A percentile compares a stretch with the other conserved stretches of the same genome.
These are phyloP conservation scores for Puccinia novopanici DNA, from an alignment of 1,284 basidiomycete genomes.

Conservation along the genomic window DNA sequence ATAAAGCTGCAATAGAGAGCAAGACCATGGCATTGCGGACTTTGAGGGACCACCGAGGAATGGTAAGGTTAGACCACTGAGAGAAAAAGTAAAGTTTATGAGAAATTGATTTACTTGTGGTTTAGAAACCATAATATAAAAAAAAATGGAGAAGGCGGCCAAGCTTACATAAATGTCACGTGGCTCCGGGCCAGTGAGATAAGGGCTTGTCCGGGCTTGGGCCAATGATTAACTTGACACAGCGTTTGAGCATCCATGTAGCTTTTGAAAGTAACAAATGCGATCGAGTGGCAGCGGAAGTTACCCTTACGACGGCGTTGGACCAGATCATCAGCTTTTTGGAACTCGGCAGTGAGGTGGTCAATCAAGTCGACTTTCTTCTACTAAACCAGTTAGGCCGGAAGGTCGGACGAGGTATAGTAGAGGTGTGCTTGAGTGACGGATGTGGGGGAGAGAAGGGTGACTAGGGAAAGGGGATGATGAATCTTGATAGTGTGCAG, in stretches of 20 bases:
- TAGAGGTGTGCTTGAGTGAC: constrained; percentile 14
- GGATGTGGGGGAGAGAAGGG: not conserved
- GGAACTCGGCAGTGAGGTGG: constrained; percentile 16
- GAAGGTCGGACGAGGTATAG: constrained; percentile 4
- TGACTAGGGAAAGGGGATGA: not conserved
- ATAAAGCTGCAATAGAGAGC: constrained; percentile 55
- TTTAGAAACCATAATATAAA: too few species aligned
- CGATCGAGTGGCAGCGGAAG: constrained; percentile 23
- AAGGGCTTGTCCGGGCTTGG: constrained; percentile 22
- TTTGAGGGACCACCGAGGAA: constrained; percentile 55
- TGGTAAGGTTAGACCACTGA: constrained; percentile 58
- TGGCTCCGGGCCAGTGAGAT: constrained; percentile 40
- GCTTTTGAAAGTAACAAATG: constrained; percentile 40
- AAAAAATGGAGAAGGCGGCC: not conserved
- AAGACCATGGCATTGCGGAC: constrained; percentile 56
- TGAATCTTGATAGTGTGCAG: not conserved
- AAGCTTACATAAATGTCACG: constrained; percentile 37
- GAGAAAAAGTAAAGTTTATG: constrained; percentile 57
- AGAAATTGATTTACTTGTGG: constrained; percentile 53
- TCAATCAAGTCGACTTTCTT: constrained; percentile 38
- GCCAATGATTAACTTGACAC: constrained; percentile 41
- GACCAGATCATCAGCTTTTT: constrained; percentile 31
- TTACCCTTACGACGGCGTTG: constrained; percentile 28
- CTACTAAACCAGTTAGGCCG: constrained; percentile 24
- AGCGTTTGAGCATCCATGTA: constrained; percentile 36